These are phyloP conservation scores for Papiliotrema laurentii DNA, from an alignment of 1,284 basidiomycete species.

Conservation along the genomic window DNA sequence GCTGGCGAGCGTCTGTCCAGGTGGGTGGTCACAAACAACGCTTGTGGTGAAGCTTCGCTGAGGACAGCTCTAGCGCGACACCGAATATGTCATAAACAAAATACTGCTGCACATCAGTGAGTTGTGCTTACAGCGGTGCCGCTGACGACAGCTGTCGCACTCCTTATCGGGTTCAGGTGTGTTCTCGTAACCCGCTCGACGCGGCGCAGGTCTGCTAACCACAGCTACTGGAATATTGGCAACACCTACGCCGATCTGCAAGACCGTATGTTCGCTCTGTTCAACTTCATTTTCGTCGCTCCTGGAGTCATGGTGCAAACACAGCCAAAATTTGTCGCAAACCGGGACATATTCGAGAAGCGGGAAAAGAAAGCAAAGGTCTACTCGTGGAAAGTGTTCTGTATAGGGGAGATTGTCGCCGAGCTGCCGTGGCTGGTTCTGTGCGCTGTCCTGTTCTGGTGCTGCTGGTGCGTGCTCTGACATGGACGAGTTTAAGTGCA, in stretches of 20 bases:
- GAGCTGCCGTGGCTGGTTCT: conserved; percentile 42
- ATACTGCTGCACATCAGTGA: conserved; percentile 2
- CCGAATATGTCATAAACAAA: conserved; percentile 44
- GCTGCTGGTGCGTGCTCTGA: conserved; percentile 18
- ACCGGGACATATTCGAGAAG: conserved; percentile 44
- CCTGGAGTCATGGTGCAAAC: conserved; percentile 44
- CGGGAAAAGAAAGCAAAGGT: conserved; percentile 45
- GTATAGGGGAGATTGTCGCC: conserved; percentile 39
- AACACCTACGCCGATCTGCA: conserved; percentile 23
- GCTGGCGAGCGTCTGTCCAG: conserved; percentile 28
- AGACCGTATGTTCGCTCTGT: conserved; percentile 37
- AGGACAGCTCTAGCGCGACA: conserved; percentile 32
- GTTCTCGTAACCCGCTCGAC: neutral
- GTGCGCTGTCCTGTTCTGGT: conserved; percentile 38
- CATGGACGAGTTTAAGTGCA: neutral
- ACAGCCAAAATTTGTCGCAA: conserved; percentile 47
- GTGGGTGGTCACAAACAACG: too few relatives aligned
- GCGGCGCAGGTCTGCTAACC: neutral
- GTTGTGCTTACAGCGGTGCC: neutral
- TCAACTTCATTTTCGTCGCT: conserved; percentile 44
- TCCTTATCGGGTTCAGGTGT: conserved; percentile 43
- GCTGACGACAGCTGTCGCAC: conserved; percentile 15
- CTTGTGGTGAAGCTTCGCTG: neutral
- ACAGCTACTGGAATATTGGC: conserved; percentile 37
- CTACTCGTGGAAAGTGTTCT: conserved; percentile 41